Evolutionary conservation across 176 grass and related monocot genomes (phyloP).

Genomic region (bread wheat (Triticum aestivum)): IWGSC_CS_RefSeq_v2.1 NC_057813.1:245751305-245751804

Average conservation of each 20-base stretch:
- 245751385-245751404: conserved; percentile 17
- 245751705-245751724: neutral
- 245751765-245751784: neutral
- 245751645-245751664: neutral
- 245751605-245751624: neutral
- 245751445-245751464: conserved; percentile 90
- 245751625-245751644: neutral
- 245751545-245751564: neutral
- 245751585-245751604: conserved; percentile 17
- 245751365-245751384: conserved; percentile 15
- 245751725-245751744: conserved; percentile 1
- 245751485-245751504: conserved; percentile 75
- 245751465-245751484: conserved; percentile 98
- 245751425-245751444: conserved; percentile 98
- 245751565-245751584: neutral
- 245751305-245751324: neutral
- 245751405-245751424: conserved; percentile 96
- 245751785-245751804: conserved; percentile 7
- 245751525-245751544: conserved; percentile 2
- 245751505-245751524: conserved; percentile 21
- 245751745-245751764: neutral
- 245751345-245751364: conserved; percentile 3
- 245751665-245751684: neutral
- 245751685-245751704: neutral
- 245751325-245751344: conserved; percentile 12